Evolutionary conservation across 2,329 filamentous ascomycete species (phyloP), one percentile per base, ranked within the genome.

Genomic region (Cytospora mali): DNA sequence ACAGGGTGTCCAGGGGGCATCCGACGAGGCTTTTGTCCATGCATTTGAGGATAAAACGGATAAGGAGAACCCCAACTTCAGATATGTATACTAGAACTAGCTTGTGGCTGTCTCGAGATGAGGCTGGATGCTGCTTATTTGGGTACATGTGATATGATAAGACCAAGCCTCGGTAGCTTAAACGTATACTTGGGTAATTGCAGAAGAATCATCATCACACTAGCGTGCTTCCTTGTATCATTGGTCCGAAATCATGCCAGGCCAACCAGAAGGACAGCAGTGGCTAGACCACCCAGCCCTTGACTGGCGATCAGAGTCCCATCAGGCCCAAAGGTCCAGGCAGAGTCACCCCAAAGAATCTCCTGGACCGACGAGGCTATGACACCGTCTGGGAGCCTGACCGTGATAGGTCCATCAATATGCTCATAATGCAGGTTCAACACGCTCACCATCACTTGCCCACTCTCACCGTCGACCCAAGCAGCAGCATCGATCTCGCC

Each of bases 41-140:
- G 84, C 83, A 1, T 88, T 86, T 70, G 85, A 88, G 69, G 86
- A 88, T 70, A 75, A 86, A 70, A 88, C 86, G 6, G 86, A 88
- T 70, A 77, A 74, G 72, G 82, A 87, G 77, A 88, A 88, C 69
- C 68, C 79, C 29, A 82, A 82, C 65, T 88, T 88, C 72, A 77
- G 84, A 64, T 88, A 88, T 69, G 80, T 84, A 6, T 80, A 77
- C 70, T 81, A 75, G 35, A 52, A 23, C 16, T 6, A 28, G 23
- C 18, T 46, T 6, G 21, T 14, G n/a, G 39, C 39, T n/a, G n/a
- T 21, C 39, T 46, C 21, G 39, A n/a, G 5, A 42, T 3, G 35
- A n/a, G 18, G 39, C 9, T 46, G 18, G n/a, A 4, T 3, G 5
- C n/a, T 11, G 9, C 3, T 10, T 10, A 10, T 4, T 16, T 18